These are phyloP conservation scores for Tuber brumale DNA, from an alignment of 495 filamentous ascomycete genomes.

Conservation along the genomic window DNA sequence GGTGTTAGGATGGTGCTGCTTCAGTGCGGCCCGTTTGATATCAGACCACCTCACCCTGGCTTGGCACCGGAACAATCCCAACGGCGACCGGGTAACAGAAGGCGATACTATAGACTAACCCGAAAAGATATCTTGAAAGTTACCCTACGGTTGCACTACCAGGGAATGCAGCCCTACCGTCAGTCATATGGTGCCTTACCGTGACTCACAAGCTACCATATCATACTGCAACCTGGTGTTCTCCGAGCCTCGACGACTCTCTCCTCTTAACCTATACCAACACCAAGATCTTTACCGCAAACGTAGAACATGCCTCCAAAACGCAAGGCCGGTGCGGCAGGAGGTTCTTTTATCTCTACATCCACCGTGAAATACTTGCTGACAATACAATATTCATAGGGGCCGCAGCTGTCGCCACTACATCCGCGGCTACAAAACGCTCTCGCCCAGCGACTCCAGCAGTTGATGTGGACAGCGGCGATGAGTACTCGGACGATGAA, in stretches of 20 bases:
- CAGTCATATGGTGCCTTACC: not conserved
- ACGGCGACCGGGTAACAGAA: not conserved
- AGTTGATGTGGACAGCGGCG: constrained; percentile 23
- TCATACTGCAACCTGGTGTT: not conserved
- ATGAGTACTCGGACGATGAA: constrained; percentile 33
- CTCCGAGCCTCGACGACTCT: not conserved
- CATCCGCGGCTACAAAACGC: constrained; percentile 23
- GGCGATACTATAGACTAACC: no score
- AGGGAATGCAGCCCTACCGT: not conserved
- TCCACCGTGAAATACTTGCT: not conserved
- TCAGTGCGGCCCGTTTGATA: constrained; percentile 5
- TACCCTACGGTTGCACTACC: not conserved
- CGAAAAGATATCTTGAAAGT: not conserved
- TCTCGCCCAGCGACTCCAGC: constrained; percentile 31
- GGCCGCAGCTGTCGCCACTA: constrained; percentile 8
- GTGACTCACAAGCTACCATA: not conserved
- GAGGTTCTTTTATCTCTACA: constrained; percentile 1
- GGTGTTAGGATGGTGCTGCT: not conserved
- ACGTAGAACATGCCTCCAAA: constrained; percentile 19
- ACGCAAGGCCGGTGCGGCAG: constrained; percentile 23
- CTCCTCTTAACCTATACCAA: constrained; percentile 7
- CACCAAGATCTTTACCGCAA: not conserved
- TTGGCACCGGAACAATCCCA: not conserved
- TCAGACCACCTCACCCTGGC: constrained; percentile 13
- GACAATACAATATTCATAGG: constrained; percentile 6